phyloP scores from a whole-genome alignment of 768 basidiomycete species.

The Agaricus sinodeliciosus region DNA sequence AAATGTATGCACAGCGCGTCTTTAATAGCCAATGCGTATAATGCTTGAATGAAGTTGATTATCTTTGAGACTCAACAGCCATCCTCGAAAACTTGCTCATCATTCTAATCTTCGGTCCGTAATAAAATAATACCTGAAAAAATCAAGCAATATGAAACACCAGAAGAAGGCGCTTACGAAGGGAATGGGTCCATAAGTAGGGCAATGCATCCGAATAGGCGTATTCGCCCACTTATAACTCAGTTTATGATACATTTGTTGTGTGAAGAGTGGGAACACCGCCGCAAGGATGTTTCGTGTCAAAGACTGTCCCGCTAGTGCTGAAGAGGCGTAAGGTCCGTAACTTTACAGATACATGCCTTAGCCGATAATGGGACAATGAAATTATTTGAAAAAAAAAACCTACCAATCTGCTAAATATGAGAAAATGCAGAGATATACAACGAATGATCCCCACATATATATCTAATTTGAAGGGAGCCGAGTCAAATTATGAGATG shows the following conservation, averaged over 20 bases:
- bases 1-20: no score
- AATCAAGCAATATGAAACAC: background rate
- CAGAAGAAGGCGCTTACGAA: conserved; percentile 32
- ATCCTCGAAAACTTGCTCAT: conserved; percentile 34
- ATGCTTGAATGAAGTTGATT: no score
- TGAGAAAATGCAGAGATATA: conserved; percentile 53
- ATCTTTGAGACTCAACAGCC: conserved; percentile 25
- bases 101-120: conserved; percentile 32
- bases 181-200: conserved; percentile 50
- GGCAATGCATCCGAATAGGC: conserved; percentile 47
- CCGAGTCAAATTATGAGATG: background rate
- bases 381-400: background rate
- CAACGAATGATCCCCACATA: conserved; percentile 42
- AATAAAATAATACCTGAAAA: conserved; percentile 33
- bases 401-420: conserved; percentile 61
- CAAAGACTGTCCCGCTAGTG: conserved; percentile 61
- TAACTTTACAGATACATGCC: conserved; percentile 34
- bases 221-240: conserved; percentile 58
- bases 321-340: conserved; percentile 60
- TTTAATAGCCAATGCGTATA: no score
- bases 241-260: conserved; percentile 49
- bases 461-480: conserved; percentile 29
- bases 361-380: background rate
- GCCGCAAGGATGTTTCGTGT: conserved; percentile 47
- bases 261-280: conserved; percentile 58